Evolutionary conservation across 805 yeast species (phyloP), one percentile per base, ranked within the genome.

Genomic region (Schwanniomyces pseudopolymorphus): DNA sequence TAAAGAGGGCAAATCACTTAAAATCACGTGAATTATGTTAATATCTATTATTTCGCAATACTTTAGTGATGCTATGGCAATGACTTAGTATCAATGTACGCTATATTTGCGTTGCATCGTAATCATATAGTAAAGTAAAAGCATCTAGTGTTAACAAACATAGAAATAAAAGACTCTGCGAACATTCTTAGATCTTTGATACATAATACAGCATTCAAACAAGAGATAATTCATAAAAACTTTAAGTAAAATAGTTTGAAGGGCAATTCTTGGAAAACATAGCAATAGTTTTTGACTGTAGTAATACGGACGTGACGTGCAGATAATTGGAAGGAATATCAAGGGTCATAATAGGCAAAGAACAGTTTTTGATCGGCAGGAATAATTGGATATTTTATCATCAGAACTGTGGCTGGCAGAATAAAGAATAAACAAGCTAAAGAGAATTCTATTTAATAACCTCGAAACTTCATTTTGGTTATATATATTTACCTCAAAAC

Each of bases 11-110:
- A 31, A 39, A 44, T 44, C 40, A 44, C 43, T 33, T 17, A 17
- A 44, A 44, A 38, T 38, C 40, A 44, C 47, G 43, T 44, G 47
- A 44, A 19, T 31, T 11, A 40, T 39, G 33, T 44, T 24, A 39
- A 43, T 24, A 28, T 44, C 33, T 39, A 36, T 38, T 39, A 22
- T 39, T 44, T 44, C 43, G 47, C 47, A 44, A 44, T 20, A 39
- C 10, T 38, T 36, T 20, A 36, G 14, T 31, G 35, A 17, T 31
- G 35, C 20, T 20, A 31, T 31, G 35, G 20, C 35, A 31, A 31
- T 31, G 28, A 14, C 20, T 11, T 27, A 5, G 25, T 31, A 31
- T 31, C 35, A 7, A 31, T 17, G 19, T 14, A 5, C 35, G 10
- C 35, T 31, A 16, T 31, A 31, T 11, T n/a, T 31, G 35, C 35